Base-by-base conservation (phyloP, 2,329 filamentous ascomycete genomes). In the Podosphaera fusca region DNA sequence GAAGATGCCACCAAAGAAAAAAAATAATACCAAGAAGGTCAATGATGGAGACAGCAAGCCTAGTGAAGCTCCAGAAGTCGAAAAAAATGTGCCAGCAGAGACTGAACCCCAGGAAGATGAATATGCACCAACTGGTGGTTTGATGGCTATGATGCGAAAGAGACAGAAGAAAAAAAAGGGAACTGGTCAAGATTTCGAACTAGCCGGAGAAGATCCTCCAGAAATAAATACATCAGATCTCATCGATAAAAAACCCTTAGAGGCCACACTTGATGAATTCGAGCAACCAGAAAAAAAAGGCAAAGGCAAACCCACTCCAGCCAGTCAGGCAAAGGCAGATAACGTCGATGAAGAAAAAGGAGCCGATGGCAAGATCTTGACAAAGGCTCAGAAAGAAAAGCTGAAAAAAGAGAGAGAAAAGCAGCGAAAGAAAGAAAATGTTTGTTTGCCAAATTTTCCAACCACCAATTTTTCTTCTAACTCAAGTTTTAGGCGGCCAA, bases 341-440 rank as follows among this genome's bases (percentile, higher is more conserved):
- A 68, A 73, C 53, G 69, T 70, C 14, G 75, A 72, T 31, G 76
- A 74, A 4, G 75, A 75, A 21, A 75, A 72, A 9, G 79, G 70
- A 6, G 75, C 74, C 3, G 74, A 74, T 59, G 83, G 83, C 50
- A 79, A 81, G 57, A 76, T 96, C 54, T 81, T 96, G 73, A 94
- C 87, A 45, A 98, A 96, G 79, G 92, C 94, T 58, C 89, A 98
- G 74, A 98, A 98, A 74, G 92, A 98, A 70, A 94, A 87, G 72
- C 77, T 90, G 67, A 96, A 90, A 78, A 98, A 95, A 74, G 92
- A 98, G 74, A 82, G 87, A 60, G 92, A 98, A 75, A 98, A 98
- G 80, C 86, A 92, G 73, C 79, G 89, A 63, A 98, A 98, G 75
- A 98, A 89, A 80, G 92, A 98, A 71, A 85, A 96, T 79, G 87